A percentile compares a stretch with the other conserved stretches of the same genome.
Conservation (phyloP, 208 protist species). For the Acanthamoeba quina region DNA sequence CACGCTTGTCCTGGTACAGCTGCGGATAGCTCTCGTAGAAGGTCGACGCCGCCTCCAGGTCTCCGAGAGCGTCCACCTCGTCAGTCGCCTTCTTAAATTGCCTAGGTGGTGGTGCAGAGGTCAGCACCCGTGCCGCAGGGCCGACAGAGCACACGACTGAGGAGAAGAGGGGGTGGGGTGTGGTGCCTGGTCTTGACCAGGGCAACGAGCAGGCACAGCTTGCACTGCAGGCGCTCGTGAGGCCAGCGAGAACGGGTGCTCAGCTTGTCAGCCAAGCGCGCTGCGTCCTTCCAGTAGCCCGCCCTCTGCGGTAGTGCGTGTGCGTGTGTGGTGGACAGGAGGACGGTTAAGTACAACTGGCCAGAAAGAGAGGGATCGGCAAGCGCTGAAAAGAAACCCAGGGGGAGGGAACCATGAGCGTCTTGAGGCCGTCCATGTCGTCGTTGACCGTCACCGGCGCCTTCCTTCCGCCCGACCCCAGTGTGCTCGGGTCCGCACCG, state of each 20-base stretch:
- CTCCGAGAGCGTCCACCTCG: not conserved
- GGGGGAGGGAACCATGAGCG: not conserved
- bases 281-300: slow-evolving; percentile 13
- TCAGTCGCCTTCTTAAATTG: slow-evolving; percentile 21
- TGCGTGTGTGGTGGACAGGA: too few species aligned
- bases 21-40: slow-evolving; percentile 65
- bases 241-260: not conserved
- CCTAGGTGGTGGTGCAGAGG: not conserved
- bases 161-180: not conserved
- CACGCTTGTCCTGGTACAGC: slow-evolving; percentile 56
- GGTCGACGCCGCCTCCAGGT: slow-evolving; percentile 7
- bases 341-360: not conserved
- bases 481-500: not conserved
- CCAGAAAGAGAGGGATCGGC: not conserved
- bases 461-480: not conserved
- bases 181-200: not conserved
- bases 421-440: slow-evolving; percentile 57
- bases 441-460: not conserved
- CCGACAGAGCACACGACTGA: not conserved
- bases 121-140: too few species aligned
- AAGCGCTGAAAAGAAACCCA: not conserved
- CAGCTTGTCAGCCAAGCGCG: slow-evolving; percentile 49
- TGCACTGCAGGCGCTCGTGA: slow-evolving; percentile 39
- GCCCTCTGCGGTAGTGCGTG: not conserved
- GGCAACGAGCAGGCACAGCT: slow-evolving; percentile 25